A percentile compares a stretch with the other conserved stretches of the same genome.
These are phyloP conservation scores for Lichtheimia corymbifera DNA, from an alignment of 371 early-diverging fungal genomes.

Conservation along the genomic window DNA sequence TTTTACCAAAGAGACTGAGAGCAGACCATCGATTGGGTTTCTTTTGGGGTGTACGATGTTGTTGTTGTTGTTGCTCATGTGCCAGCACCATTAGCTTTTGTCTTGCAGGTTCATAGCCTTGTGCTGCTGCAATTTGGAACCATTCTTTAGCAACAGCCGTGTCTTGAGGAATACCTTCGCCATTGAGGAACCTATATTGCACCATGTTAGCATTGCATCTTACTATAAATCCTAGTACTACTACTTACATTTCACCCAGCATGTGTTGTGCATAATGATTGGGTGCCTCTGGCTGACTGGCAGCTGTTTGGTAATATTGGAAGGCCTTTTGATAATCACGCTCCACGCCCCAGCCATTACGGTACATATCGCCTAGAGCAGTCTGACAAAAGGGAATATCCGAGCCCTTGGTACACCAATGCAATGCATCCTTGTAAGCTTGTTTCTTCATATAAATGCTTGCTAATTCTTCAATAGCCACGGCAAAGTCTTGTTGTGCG, in stretches of 20 bases:
- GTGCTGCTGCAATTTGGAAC: conserved; percentile 47
- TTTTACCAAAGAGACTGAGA: conserved; percentile 27
- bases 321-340: conserved; percentile 44
- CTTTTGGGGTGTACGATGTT: conserved; percentile 22
- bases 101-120: conserved; percentile 46
- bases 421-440: conserved; percentile 32
- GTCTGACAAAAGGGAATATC: conserved; percentile 43
- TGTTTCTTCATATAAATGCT: conserved; percentile 31
- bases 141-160: conserved; percentile 45
- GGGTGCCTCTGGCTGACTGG: conserved; percentile 41
- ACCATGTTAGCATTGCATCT: not conserved
- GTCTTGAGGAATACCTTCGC: conserved; percentile 50
- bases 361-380: conserved; percentile 44
- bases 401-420: conserved; percentile 25
- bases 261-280: conserved; percentile 47
- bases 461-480: conserved; percentile 43
- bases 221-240: not conserved
- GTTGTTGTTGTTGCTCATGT: conserved; percentile 14
- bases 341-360: conserved; percentile 37
- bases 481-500: conserved; percentile 41
- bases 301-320: conserved; percentile 44
- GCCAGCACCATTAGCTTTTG: conserved; percentile 24
- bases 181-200: conserved; percentile 41
- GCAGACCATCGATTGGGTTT: conserved; percentile 41
- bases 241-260: conserved; percentile 51